These are phyloP conservation scores for Stereum hirsutum DNA, from an alignment of 1,284 basidiomycete genomes.

Conservation along the genomic window DNA sequence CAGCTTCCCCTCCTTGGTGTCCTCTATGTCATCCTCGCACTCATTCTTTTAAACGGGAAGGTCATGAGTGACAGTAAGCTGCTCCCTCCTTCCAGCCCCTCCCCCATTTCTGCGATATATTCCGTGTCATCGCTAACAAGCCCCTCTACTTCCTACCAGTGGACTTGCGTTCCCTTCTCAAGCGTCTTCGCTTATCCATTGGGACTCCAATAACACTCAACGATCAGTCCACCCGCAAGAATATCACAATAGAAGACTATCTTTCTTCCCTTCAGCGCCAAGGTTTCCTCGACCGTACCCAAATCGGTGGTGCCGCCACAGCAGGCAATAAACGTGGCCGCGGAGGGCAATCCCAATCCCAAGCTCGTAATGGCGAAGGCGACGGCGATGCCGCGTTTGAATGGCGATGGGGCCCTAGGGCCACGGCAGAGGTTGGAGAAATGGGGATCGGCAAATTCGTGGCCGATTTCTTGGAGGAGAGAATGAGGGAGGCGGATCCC, in stretches of 20 bases:
- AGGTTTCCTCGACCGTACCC: conserved; percentile 55
- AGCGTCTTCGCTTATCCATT: conserved; percentile 46
- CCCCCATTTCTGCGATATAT: neutral
- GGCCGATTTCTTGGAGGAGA: conserved; percentile 66
- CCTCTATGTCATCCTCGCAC: conserved; percentile 58
- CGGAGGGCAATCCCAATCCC: conserved; percentile 27
- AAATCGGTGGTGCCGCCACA: conserved; percentile 30
- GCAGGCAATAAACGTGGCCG: conserved; percentile 44
- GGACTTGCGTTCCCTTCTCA: conserved; percentile 53
- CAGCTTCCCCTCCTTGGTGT: conserved; percentile 56
- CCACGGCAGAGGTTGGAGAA: conserved; percentile 67
- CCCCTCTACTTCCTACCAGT: conserved; percentile 18
- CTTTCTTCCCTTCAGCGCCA: conserved; percentile 50
- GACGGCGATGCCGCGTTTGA: conserved; percentile 50
- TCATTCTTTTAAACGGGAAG: conserved; percentile 64
- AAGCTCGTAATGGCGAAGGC: conserved; percentile 19
- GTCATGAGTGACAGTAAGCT: conserved; percentile 55
- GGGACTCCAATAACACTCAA: conserved; percentile 35
- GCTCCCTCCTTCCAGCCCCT: neutral
- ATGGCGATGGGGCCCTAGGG: conserved; percentile 75
- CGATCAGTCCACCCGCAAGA: conserved; percentile 36
- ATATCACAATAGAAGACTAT: conserved; percentile 44
- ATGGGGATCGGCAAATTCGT: conserved; percentile 53
- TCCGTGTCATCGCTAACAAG: neutral
- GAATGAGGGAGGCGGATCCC: conserved; percentile 13